Conservation (phyloP, 768 basidiomycete species). For the Amanita rubescens region DNA sequence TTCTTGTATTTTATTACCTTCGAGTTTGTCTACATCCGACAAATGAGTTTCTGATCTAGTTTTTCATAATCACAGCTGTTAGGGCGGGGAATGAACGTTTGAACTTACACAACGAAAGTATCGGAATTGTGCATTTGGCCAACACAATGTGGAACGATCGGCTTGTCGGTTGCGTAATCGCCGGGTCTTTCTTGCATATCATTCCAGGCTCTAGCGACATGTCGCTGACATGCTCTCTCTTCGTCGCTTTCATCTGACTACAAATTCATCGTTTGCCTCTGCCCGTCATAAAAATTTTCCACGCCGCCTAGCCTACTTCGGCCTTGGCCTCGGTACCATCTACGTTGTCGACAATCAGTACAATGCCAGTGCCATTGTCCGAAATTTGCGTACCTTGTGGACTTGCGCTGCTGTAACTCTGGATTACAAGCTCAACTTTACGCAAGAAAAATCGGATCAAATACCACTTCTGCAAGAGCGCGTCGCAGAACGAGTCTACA, state of each 20-base stretch:
- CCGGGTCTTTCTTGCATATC: too few species aligned
- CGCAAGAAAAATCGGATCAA: slow-evolving; percentile 54
- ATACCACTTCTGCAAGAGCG: slow-evolving; percentile 83
- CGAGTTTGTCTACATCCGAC: too few species aligned
- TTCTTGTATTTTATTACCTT: too few species aligned
- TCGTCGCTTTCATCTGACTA: neutral
- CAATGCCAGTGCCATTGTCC: slow-evolving; percentile 49
- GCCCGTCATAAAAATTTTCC: too few species aligned
- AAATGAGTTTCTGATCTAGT: too few species aligned
- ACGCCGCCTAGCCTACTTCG: slow-evolving; percentile 28
- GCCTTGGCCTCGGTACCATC: slow-evolving; percentile 30
- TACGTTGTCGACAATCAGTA: slow-evolving; percentile 42
- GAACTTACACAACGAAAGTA: too few species aligned
- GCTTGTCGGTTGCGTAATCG: too few species aligned
- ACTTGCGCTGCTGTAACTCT: slow-evolving; percentile 60
- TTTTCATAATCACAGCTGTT: too few species aligned
- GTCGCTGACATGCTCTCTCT: neutral
- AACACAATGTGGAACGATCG: too few species aligned
- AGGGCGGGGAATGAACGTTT: too few species aligned
- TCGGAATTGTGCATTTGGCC: too few species aligned
- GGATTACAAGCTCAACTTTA: slow-evolving; percentile 89
- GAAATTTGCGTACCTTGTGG: slow-evolving; percentile 48
- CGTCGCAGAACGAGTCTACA: slow-evolving; percentile 69
- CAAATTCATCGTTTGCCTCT: neutral
- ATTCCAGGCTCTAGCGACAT: neutral